Evolutionary conservation across 768 basidiomycete genomes (phyloP), one percentile per base, ranked within the genome.

Genomic region (Tephrocybe sp.): DNA sequence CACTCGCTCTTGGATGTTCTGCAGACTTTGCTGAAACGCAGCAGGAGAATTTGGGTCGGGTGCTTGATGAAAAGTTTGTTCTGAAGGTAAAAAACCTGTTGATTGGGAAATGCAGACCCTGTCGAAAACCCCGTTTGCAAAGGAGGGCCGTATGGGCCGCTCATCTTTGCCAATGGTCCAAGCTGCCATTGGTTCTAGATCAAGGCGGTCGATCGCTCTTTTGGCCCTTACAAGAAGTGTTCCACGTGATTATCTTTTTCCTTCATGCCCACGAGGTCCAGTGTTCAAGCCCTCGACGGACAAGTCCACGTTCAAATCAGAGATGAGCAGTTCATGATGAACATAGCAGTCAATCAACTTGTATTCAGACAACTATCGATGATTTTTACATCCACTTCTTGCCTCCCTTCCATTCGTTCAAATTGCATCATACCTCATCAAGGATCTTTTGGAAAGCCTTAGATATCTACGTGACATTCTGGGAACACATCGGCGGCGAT

Each of bases 21-120:
- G 74, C 1, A 84, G 54, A 61, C 82, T 83, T 45, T 80, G 78
- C 54, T 80, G 83, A 71, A 88, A 84, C n/a, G 74, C 50, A 23
- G 79, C 81, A 14, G 81, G 79, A 20, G 84, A 81, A 53, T 80
- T 86, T 14, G 76, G 78, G 52, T 86, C 85, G 8, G 65, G 50
- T 24, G 68, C 67, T 61, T 70, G 68, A 39, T 68, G 65, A 11
- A 68, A 55, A 8, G 65, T 54, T 24, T 56, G 54, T 32, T 59
- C 62, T 20, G 56, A 32, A 11, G 57, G 25, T 14, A 58, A 45
- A 14, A 56, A 50, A 0, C 42, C 38, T 51, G 42, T n/a, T 58
- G 56, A 21, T 56, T 58, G 8, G 48, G 24, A 30, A 61, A 63
- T 7, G 53, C 5, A 20, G 56, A 38, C 4, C 26, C 45, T 24